Evolutionary conservation across 2,329 filamentous ascomycete genomes (phyloP).

Genomic region (Zasmidium citrigriseum): DNA sequence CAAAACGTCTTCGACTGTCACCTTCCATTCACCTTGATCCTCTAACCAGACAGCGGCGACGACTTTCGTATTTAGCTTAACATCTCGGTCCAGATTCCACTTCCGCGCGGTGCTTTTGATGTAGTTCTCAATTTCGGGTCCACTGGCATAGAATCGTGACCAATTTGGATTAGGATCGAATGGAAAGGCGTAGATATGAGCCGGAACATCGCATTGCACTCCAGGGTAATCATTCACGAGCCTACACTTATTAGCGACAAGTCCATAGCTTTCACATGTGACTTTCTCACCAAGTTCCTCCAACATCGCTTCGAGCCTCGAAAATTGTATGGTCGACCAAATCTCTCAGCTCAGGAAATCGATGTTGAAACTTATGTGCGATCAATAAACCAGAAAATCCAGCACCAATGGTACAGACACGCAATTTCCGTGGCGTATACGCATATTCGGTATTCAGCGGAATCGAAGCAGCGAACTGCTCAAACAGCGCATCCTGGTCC

Average conservation of each 20-base stretch:
- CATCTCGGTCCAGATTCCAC: conserved; percentile 38
- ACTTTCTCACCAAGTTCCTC: conserved; percentile 36
- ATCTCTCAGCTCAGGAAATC: conserved; percentile 27
- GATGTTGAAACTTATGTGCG: conserved; percentile 41
- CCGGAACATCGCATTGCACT: conserved; percentile 43
- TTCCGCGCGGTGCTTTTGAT: conserved; percentile 40
- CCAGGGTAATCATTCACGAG: conserved; percentile 46
- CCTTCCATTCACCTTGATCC: conserved; percentile 10
- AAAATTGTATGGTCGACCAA: conserved; percentile 39
- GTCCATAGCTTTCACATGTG: conserved; percentile 10
- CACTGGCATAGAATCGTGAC: conserved; percentile 38
- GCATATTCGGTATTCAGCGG: background rate
- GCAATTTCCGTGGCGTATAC: background rate
- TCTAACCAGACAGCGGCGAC: conserved; percentile 15
- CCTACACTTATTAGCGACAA: conserved; percentile 11
- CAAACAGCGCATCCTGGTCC: background rate
- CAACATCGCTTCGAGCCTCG: conserved; percentile 39
- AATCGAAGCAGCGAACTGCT: background rate
- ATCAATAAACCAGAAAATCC: conserved; percentile 31
- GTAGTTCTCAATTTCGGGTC: conserved; percentile 43
- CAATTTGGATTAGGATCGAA: conserved; percentile 34
- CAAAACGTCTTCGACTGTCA: conserved; percentile 5
- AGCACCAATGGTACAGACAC: conserved; percentile 12
- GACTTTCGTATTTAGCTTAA: conserved; percentile 31
- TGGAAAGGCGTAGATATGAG: conserved; percentile 43